A percentile compares a stretch with the other conserved stretches of the same genome.
Evolutionary conservation across 2,329 filamentous ascomycete genomes (phyloP).

Genomic region (Geosmithia flava): DNA sequence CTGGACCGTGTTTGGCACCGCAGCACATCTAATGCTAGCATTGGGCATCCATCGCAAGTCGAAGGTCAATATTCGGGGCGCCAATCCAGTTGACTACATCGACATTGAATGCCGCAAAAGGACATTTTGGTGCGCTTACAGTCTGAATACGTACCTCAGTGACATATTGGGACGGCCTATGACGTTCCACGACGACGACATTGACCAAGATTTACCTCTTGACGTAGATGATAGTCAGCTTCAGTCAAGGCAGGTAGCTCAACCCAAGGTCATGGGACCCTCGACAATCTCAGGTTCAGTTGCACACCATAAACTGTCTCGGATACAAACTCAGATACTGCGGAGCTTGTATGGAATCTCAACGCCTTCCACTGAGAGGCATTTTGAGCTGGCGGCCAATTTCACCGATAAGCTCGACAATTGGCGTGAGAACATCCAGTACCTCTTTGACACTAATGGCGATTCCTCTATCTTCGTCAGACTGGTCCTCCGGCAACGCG

Average conservation of each 20-base stretch:
- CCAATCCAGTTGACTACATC: conserved; percentile 8
- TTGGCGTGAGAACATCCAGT: conserved; percentile 19
- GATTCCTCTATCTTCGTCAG: conserved; percentile 16
- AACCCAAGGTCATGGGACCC: not conserved
- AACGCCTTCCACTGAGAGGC: conserved; percentile 12
- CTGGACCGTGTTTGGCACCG: conserved; percentile 32
- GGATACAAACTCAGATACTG: conserved; percentile 20
- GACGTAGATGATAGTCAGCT: conserved; percentile 32
- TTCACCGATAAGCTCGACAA: conserved; percentile 15
- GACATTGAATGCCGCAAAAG: conserved; percentile 25
- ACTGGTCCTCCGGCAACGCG: conserved; percentile 26
- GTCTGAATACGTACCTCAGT: conserved; percentile 51
- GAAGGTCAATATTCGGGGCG: not conserved
- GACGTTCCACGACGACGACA: conserved; percentile 52
- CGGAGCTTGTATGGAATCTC: conserved; percentile 20
- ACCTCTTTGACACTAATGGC: conserved; percentile 24
- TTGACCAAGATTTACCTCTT: conserved; percentile 46
- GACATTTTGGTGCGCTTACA: conserved; percentile 54
- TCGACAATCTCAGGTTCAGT: conserved; percentile 12
- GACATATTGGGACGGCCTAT: conserved; percentile 48
- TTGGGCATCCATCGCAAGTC: conserved; percentile 24
- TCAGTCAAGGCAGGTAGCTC: conserved; percentile 17
- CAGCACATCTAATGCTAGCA: conserved; percentile 22
- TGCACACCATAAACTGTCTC: conserved; percentile 8
- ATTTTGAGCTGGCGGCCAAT: conserved; percentile 13